Evolutionary conservation across 2,329 filamentous ascomycete species (phyloP).

Genomic region (Nectriaceae sp.): DNA sequence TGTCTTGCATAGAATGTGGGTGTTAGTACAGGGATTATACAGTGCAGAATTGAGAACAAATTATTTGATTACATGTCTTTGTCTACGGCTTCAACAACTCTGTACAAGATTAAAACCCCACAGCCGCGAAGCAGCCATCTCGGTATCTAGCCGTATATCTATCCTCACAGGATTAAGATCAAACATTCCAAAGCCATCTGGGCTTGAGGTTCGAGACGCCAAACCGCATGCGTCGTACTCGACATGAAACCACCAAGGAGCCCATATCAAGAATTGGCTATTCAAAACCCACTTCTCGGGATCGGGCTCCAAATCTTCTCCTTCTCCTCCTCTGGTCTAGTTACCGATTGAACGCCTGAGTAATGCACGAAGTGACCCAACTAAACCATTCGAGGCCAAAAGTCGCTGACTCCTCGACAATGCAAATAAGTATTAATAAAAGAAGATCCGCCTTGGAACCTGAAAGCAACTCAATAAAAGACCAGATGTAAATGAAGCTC

Average conservation of each 20-base stretch:
- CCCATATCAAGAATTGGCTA: background rate
- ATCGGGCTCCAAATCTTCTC: too few relatives aligned
- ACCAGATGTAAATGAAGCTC: background rate
- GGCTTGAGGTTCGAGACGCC: conserved; percentile 6
- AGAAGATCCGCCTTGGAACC: conserved; percentile 16
- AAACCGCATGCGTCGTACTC: background rate
- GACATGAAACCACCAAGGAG: background rate
- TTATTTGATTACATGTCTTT: conserved; percentile 18
- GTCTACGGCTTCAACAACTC: conserved; percentile 6
- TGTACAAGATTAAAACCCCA: conserved; percentile 10
- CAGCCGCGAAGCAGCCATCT: background rate
- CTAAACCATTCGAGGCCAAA: conserved; percentile 9
- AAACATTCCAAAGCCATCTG: conserved; percentile 5
- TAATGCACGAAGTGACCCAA: conserved; percentile 25
- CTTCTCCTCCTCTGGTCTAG: too few relatives aligned
- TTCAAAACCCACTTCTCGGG: background rate
- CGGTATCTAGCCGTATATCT: background rate
- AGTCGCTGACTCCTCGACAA: conserved; percentile 23
- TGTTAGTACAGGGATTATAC: too few relatives aligned
- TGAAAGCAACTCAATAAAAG: conserved; percentile 5
- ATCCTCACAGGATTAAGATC: conserved; percentile 7
- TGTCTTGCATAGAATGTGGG: too few relatives aligned
- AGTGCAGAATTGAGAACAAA: conserved; percentile 15
- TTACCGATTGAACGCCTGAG: conserved; percentile 29
- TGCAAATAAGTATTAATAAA: conserved; percentile 27